Percentiles rank a stretch among this genome's conserved stretches.
These are phyloP conservation scores for Phialophora macrospora DNA, from an alignment of 2,329 filamentous ascomycete genomes.

Conservation along the genomic window DNA sequence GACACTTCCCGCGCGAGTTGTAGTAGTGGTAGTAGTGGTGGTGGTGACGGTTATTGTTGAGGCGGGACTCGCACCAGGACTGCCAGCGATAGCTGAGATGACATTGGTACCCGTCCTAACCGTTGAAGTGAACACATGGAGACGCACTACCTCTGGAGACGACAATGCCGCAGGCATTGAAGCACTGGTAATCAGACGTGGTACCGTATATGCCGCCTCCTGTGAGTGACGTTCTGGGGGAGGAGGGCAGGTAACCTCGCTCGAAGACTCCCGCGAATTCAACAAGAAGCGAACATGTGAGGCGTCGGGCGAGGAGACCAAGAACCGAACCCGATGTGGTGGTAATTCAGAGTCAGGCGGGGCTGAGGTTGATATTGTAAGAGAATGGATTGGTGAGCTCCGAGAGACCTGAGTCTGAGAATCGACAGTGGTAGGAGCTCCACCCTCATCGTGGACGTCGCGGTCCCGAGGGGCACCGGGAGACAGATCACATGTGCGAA, in stretches of 20 bases:
- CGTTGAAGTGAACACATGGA: neutral
- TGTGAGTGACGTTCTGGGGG: neutral
- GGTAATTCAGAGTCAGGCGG: neutral
- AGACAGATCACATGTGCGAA: neutral
- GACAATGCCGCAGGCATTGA: neutral
- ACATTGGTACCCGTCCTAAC: neutral
- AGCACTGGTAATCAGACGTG: neutral
- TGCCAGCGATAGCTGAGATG: neutral
- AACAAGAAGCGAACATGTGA: neutral
- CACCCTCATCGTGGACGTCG: neutral
- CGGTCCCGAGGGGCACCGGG: neutral
- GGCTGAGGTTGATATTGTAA: neutral
- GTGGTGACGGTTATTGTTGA: neutral
- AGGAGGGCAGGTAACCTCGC: neutral
- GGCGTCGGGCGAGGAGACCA: neutral
- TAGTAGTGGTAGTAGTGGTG: neutral
- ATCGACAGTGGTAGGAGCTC: neutral
- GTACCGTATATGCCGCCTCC: neutral
- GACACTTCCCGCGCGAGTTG: neutral
- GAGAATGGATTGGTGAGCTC: neutral
- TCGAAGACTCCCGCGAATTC: neutral
- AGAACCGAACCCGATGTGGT: neutral
- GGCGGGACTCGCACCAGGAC: neutral
- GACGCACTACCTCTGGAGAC: neutral
- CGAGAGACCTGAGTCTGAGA: neutral